A percentile compares a stretch with the other conserved stretches of the same genome.
Conservation (phyloP, 2,329 filamentous ascomycete genomes). For the Trichocomaceae sp. region DNA sequence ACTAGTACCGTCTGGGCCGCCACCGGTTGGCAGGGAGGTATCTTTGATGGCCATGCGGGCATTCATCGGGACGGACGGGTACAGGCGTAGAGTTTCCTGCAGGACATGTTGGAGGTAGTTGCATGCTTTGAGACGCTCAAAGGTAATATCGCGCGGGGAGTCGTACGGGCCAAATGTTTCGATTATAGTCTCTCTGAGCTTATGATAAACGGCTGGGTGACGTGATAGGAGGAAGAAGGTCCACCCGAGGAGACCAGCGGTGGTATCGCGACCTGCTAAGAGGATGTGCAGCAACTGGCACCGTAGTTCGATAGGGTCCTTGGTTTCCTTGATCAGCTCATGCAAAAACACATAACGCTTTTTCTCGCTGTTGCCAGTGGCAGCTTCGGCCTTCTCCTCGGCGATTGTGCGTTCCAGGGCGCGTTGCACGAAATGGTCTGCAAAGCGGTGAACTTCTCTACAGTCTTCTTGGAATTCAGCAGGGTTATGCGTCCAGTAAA, state of each 20-base stretch:
- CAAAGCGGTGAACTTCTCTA: slow-evolving; percentile 8
- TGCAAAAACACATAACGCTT: slow-evolving; percentile 45
- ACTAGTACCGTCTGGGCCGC: slow-evolving; percentile 29
- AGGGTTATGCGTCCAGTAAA: slow-evolving; percentile 8
- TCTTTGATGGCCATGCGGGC: slow-evolving; percentile 39
- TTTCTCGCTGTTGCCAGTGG: neutral
- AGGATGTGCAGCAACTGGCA: slow-evolving; percentile 48
- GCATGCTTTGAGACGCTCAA: slow-evolving; percentile 18
- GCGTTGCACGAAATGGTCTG: slow-evolving; percentile 16
- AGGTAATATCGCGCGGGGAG: slow-evolving; percentile 23
- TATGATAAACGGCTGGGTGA: slow-evolving; percentile 20
- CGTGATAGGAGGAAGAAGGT: slow-evolving; percentile 34
- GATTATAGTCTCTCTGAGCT: slow-evolving; percentile 21
- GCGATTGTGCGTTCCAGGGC: slow-evolving; percentile 36
- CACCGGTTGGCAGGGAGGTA: slow-evolving; percentile 10
- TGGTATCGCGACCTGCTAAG: slow-evolving; percentile 50
- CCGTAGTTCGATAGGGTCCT: slow-evolving; percentile 43
- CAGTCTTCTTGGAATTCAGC: slow-evolving; percentile 1
- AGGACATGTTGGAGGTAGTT: slow-evolving; percentile 13
- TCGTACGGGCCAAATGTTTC: slow-evolving; percentile 9
- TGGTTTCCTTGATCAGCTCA: slow-evolving; percentile 40
- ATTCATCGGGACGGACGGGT: slow-evolving; percentile 45
- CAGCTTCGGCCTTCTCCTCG: neutral
- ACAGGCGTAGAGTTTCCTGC: slow-evolving; percentile 37
- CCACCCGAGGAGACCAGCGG: slow-evolving; percentile 41